A percentile compares a stretch with the other conserved stretches of the same genome.
These are phyloP conservation scores for Populus hybrid DNA, from an alignment of 441 rosid genomes.

Conservation along the genomic window DNA sequence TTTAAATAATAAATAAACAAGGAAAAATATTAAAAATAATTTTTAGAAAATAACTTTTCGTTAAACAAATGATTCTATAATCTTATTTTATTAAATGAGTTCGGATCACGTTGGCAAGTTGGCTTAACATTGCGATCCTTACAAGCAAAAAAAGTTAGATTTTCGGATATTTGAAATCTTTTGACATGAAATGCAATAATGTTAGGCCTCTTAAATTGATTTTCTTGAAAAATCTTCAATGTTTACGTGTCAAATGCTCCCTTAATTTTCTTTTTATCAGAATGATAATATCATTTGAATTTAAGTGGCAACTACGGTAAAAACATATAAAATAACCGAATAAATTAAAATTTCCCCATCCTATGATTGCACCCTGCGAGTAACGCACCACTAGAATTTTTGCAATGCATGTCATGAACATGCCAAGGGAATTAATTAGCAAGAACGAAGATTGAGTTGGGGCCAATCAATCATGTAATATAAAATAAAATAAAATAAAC, in stretches of 20 bases:
- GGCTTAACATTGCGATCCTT: background rate
- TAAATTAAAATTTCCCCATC: no score
- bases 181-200: background rate
- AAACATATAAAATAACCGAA: background rate
- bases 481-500: background rate
- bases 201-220: background rate
- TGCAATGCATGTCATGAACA: conserved; percentile 4
- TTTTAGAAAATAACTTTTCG: background rate
- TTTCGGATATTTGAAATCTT: background rate
- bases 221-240: background rate
- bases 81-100: background rate
- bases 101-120: background rate
- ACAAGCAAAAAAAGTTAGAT: background rate
- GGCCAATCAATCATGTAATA: background rate
- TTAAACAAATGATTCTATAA: background rate
- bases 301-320: background rate
- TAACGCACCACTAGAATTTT: background rate
- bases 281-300: background rate
- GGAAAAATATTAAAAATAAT: no score
- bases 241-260: background rate
- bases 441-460: background rate
- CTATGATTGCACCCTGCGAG: no score
- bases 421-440: background rate
- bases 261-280: background rate
- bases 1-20: no score